phyloP scores from a whole-genome alignment of 1,284 basidiomycete genomes.

The Vanrija humicola region DNA sequence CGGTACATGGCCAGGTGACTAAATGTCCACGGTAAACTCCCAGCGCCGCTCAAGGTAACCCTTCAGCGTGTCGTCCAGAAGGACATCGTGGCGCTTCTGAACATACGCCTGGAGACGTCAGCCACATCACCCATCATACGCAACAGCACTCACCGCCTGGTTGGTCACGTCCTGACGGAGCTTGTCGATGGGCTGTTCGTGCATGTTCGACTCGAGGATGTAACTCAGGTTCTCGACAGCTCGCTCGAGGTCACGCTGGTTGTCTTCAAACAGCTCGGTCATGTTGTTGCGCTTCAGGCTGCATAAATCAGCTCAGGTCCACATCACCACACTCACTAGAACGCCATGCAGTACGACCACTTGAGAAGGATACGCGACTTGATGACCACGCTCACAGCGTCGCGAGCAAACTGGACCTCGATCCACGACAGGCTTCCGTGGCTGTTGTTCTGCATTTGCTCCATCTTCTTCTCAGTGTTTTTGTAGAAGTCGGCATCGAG shows the following conservation, averaged over 20 bases:
- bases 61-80: conserved; percentile 87
- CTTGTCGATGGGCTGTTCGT: conserved; percentile 73
- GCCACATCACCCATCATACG: background rate
- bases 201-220: conserved; percentile 79
- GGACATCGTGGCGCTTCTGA: conserved; percentile 89
- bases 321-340: conserved; percentile 57
- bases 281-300: conserved; percentile 71
- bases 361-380: conserved; percentile 93
- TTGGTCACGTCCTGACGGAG: conserved; percentile 91
- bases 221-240: conserved; percentile 95
- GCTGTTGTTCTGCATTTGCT: conserved; percentile 91
- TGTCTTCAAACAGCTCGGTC: conserved; percentile 96
- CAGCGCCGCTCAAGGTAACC: conserved; percentile 71
- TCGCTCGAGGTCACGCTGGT: conserved; percentile 89
- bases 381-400: conserved; percentile 86
- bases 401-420: conserved; percentile 97
- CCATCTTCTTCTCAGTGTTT: conserved; percentile 99
- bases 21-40: conserved; percentile 52
- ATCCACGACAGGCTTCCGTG: conserved; percentile 87
- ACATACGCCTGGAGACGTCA: conserved; percentile 70
- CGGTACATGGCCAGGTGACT: conserved; percentile 17
- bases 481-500: conserved; percentile 86
- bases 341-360: conserved; percentile 99
- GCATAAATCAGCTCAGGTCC: background rate
- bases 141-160: conserved; percentile 64